Base-by-base conservation (phyloP, 2,329 filamentous ascomycete species). In the Helotiales sp. region DNA sequence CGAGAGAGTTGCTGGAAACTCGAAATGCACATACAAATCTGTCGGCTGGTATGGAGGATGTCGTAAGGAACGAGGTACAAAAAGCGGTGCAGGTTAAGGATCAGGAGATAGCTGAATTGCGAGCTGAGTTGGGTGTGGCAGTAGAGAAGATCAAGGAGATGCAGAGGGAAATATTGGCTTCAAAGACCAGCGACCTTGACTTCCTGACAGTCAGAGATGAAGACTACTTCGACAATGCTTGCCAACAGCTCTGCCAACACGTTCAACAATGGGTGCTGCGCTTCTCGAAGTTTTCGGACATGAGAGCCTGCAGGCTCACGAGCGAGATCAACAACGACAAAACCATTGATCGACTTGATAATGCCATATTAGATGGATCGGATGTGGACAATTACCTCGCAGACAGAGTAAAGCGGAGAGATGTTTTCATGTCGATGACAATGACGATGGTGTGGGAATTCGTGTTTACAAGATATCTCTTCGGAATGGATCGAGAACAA, bases 381-480 rank as follows among this genome's bases (percentile, higher is more conserved):
- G 93, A 98, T 71, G 92, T 96, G 62, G 92, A 98, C 74, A 79
- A 81, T 57, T 95, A 96, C 70, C 86, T 99, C 49, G 83, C 84
- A 64, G 93, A 99, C 72, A 90, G 96, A 36, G 89, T 97, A 54
- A 87, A 84, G 69, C 88, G 95, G 60, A 87, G 93, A 59, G 93
- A 98, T 72, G 87, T 98, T 58, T 97, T 99, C 81, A 97, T 98
- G 91, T 95, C 92, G 34, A 92, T 99, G 74, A 91, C 93, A 55
- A 98, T 98, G 93, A 95, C 90, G 61, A 97, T 99, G 92, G 87
- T 99, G 52, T 99, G 93, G 93, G 95, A 99, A 74, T 97, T 96
- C 70, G 88, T 99, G 71, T 99, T 99, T 72, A 97, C 93, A 8
- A 87, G 95, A 63, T 99, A 99, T 73, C 86, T 99, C 25, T 99